Evolutionary conservation across 2,329 filamentous ascomycete species (phyloP), one percentile per base, ranked within the genome.

Genomic region (Geoglossum cookeanum): DNA sequence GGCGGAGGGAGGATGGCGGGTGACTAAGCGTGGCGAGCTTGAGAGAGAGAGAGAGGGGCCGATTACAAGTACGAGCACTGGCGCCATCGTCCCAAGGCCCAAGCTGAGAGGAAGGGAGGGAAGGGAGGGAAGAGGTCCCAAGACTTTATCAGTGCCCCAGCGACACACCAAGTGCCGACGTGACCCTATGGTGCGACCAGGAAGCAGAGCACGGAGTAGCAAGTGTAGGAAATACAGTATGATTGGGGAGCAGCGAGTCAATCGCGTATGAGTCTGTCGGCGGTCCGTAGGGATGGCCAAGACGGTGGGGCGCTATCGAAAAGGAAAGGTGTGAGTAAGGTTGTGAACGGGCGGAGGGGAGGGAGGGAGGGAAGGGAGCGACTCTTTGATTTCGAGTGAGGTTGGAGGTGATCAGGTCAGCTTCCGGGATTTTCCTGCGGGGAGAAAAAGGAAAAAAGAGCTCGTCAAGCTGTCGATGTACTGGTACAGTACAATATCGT

Each of bases 101-200:
- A 53, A 53, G 49, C 49, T 53, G 32, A 53, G 49, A 37, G 22
- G 22, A 22, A 22, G 22, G 22, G 22, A 22, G 22, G 22, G 22
- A 22, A 22, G 22, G 22, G 22, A 22, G 22, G 22, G 22, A 22
- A 22, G 7, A 37, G 15, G 49, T 37, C 49, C 49, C 49, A 53
- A 53, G 49, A 53, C 32, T 53, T 53, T 53, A 53, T 53, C 30
- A 53, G 29, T 53, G 49, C 30, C 49, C 49, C 27, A 17, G 30
- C 49, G 13, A 32, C 32, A 30, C 49, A 53, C 49, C 30, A 53
- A 53, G 6, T 17, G 30, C 48, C 30, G 49, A 35, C 11, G 49
- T 35, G 49, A 32, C 33, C 11, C 32, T 22, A 32, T 53, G n/a
- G 49, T 37, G 49, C 49, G 49, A 53, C 49, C 49, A 22, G 49